Base-by-base conservation (phyloP, 73 alveolate species). In the Paramecium pentaurelia region DNA sequence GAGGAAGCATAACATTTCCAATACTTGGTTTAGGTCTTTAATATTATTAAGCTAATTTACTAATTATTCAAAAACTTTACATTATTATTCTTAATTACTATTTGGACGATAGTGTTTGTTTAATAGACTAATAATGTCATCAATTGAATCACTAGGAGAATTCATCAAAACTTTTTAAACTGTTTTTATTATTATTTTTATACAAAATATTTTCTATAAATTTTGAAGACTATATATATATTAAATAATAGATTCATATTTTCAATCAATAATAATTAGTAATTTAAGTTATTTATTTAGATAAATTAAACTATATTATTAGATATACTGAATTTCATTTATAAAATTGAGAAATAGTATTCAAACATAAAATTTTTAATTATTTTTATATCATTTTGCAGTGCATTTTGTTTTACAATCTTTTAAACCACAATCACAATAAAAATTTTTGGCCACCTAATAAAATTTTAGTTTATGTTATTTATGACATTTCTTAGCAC, bases 401-500 rank as follows among this genome's bases (percentile, higher is more conserved):
- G 25, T 22, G 25, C 25, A 22, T 22, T 22, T 22, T 22, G 38
- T 28, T 32, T 68, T 8, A 18, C 86, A 68, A 20, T 28, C n/a
- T 28, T 68, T 8, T 18, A 28, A 16, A 8, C 86, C 93, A 51
- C 93, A 85, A 25, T 85, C 80, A 51, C 93, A 85, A 77, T 6
- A 42, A 14, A 51, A 42, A 4, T 49, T 0, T 2, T 11, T 27
- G 1, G 91, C 6, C 6, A 49, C 3, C 34, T 2, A 3, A 42
- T 47, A 85, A 51, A 4, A 85, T 85, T 58, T 20, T 2, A 28
- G 47, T 6, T 58, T 51, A 85, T 85, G 93, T 0, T 58, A 9
- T 25, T 58, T 20, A 12, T 85, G 93, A 18, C 93, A 85, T 10
- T 42, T 47, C 28, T 6, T 60, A 8, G 32, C 32, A 10, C 86